A percentile compares a stretch with the other conserved stretches of the same genome.
Evolutionary conservation across 768 basidiomycete genomes (phyloP).

Genomic region (Krasilnikovozyma curviuscula): DNA sequence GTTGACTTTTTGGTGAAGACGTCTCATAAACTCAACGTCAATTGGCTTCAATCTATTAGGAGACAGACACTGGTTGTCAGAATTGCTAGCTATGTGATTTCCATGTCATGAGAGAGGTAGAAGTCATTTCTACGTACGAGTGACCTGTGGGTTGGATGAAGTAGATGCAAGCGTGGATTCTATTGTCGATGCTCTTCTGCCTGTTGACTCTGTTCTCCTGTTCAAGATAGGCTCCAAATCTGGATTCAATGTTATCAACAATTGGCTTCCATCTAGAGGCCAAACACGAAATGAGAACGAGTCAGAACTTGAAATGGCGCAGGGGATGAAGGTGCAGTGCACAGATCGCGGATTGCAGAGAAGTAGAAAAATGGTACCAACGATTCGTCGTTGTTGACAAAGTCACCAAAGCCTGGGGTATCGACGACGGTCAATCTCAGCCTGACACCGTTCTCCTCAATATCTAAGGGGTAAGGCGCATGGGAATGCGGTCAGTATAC

Average conservation of each 20-base stretch:
- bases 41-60: constrained; percentile 69
- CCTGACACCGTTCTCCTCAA: constrained; percentile 94
- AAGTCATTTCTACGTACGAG: constrained; percentile 60
- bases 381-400: constrained; percentile 99
- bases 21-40: constrained; percentile 97
- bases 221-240: constrained; percentile 92
- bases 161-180: constrained; percentile 95
- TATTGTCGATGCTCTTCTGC: constrained; percentile 80
- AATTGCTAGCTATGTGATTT: not conserved
- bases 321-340: not conserved
- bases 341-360: not conserved
- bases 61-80: not conserved
- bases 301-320: not conserved
- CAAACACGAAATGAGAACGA: not conserved
- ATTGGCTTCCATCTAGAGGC: constrained; percentile 86
- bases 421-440: constrained; percentile 97
- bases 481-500: not conserved
- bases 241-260: constrained; percentile 90
- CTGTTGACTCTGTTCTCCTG: constrained; percentile 98
- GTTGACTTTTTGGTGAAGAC: constrained; percentile 93
- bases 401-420: constrained; percentile 97
- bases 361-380: constrained; percentile 23
- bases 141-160: constrained; percentile 98
- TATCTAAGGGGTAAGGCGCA: constrained; percentile 38
- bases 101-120: not conserved